phyloP scores from a whole-genome alignment of 1,139 yeast genomes.

The Pneumocystis carinii region DNA sequence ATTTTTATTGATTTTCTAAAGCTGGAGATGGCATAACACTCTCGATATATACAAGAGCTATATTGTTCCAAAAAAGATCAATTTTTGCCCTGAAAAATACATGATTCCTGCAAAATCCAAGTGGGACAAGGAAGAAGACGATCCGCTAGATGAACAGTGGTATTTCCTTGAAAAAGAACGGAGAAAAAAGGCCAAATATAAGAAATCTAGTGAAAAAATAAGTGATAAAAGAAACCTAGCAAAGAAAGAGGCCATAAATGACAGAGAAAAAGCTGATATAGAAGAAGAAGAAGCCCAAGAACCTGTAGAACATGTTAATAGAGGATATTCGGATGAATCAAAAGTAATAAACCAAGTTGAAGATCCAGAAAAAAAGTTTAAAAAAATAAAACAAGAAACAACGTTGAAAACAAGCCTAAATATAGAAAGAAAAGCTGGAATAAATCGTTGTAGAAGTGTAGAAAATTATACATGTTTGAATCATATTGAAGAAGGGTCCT shows the following conservation, averaged over 20 bases:
- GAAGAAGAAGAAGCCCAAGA: neutral
- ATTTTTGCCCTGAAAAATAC: neutral
- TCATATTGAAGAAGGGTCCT: slow-evolving; percentile 31
- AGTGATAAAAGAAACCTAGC: neutral
- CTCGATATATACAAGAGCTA: neutral
- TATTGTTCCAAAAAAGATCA: neutral
- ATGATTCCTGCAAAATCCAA: neutral
- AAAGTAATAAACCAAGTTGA: neutral
- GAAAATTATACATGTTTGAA: slow-evolving; percentile 18
- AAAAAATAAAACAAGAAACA: neutral
- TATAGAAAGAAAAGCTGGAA: neutral
- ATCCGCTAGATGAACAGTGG: slow-evolving; percentile 4
- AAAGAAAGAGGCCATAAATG: neutral
- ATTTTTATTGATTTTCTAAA: neutral
- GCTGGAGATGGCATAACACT: neutral
- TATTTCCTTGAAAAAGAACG: slow-evolving; percentile 6
- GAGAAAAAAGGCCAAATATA: slow-evolving; percentile 9
- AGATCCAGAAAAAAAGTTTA: neutral
- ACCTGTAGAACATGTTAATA: neutral
- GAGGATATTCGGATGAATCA: neutral
- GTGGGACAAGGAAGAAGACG: slow-evolving; percentile 13
- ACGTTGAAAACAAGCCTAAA: neutral
- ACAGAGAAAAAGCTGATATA: neutral
- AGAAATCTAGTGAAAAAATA: slow-evolving; percentile 2
- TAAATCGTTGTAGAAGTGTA: slow-evolving; percentile 11